Conservation (phyloP, 23 red algal genomes). For the Cyanidium caldarium region DNA sequence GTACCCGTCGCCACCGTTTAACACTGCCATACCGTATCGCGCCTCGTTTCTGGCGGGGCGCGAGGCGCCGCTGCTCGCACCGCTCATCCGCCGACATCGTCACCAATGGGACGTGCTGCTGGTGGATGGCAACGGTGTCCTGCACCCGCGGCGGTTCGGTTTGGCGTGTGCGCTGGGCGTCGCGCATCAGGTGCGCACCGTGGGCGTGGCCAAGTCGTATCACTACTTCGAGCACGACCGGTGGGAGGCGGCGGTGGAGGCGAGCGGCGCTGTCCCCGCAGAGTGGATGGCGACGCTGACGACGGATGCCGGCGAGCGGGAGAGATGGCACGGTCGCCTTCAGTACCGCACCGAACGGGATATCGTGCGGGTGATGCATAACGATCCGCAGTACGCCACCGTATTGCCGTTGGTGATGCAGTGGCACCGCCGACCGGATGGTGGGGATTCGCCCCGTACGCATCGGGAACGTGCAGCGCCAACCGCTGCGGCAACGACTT, state of each 20-base stretch:
- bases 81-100: neutral
- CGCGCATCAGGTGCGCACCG: constrained; percentile 27
- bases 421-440: neutral
- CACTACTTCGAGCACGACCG: constrained; percentile 36
- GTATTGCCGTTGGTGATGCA: neutral
- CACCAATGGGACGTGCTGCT: constrained; percentile 32
- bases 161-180: constrained; percentile 76
- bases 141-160: constrained; percentile 68
- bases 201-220: constrained; percentile 73
- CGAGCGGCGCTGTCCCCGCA: neutral
- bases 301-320: no score
- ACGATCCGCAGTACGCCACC: neutral
- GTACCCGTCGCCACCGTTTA: neutral
- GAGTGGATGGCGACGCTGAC: no score
- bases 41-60: neutral
- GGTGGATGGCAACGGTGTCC: constrained; percentile 86
- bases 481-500: neutral
- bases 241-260: neutral
- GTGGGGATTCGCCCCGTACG: neutral
- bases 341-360: neutral
- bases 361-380: neutral
- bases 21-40: neutral
- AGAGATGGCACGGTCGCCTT: neutral
- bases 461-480: neutral
- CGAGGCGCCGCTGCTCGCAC: neutral